These are phyloP conservation scores for Allium fistulosum DNA, from an alignment of 106 monocot genomes.

Conservation along the genomic window DNA sequence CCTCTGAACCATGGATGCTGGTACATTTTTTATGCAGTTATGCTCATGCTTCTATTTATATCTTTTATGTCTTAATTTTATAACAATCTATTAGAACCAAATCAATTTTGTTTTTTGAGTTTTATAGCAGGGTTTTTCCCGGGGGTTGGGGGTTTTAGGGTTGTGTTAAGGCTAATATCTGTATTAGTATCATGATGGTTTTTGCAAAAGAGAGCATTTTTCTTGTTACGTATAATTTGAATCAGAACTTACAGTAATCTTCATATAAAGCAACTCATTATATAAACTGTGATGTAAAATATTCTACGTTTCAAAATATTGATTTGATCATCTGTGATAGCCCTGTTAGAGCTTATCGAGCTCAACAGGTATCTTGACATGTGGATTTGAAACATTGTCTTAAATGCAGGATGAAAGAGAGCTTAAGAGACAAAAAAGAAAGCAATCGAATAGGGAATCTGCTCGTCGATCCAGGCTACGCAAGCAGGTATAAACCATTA, in stretches of 20 bases:
- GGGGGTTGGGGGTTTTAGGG: not conserved
- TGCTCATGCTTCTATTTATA: no score
- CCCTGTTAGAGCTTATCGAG: no score
- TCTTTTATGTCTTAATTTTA: not conserved
- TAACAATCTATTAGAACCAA: not conserved
- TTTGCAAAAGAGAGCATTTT: no score
- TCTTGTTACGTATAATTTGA: not conserved
- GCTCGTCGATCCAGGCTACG: conserved; percentile 68
- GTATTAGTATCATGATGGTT: no score
- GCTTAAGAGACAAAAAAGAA: conserved; percentile 65
- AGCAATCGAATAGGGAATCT: conserved; percentile 80
- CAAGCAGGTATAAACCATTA: conserved; percentile 42
- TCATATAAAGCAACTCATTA: not conserved
- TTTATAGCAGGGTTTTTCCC: not conserved
- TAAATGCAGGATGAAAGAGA: conserved; percentile 60
- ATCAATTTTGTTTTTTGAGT: not conserved
- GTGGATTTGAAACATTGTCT: not conserved
- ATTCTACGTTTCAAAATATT: not conserved
- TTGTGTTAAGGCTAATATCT: not conserved
- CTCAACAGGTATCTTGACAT: not conserved
- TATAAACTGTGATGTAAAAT: not conserved
- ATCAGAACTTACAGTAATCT: not conserved
- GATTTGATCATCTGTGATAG: not conserved
- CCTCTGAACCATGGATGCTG: conserved; percentile 36
- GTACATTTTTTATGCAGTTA: not conserved